These are phyloP conservation scores for Wallacemonas collosoma DNA, from an alignment of 208 protist species.

Conservation along the genomic window DNA sequence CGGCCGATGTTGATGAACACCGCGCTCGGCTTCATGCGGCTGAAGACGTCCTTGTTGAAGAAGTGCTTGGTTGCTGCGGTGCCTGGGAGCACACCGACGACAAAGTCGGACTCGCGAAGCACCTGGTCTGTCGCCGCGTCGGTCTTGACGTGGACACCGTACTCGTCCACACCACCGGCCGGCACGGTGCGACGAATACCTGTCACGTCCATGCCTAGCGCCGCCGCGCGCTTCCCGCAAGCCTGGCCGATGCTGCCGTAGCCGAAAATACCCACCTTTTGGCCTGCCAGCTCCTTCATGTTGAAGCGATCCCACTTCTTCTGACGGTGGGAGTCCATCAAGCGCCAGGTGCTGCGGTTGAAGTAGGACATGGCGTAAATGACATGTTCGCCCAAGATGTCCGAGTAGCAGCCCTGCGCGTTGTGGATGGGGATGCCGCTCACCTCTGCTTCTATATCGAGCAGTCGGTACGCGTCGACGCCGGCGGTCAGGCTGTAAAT, in stretches of 20 bases:
- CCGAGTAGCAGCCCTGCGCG: constrained; percentile 62
- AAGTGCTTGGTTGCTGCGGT: constrained; percentile 67
- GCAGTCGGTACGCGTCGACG: constrained; percentile 63
- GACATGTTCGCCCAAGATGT: constrained; percentile 80
- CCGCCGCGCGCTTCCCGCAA: constrained; percentile 37
- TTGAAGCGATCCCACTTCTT: constrained; percentile 83
- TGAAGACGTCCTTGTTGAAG: constrained; percentile 79
- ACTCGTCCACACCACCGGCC: constrained; percentile 41
- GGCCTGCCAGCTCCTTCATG: constrained; percentile 48
- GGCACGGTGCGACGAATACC: constrained; percentile 59
- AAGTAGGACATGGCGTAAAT: constrained; percentile 85
- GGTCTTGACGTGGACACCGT: constrained; percentile 54
- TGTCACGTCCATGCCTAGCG: constrained; percentile 77
- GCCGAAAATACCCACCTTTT: constrained; percentile 80
- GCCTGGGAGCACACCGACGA: constrained; percentile 82
- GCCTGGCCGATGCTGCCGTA: constrained; percentile 84
- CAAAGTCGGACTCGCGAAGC: constrained; percentile 77
- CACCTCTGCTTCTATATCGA: constrained; percentile 45
- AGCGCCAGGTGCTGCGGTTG: constrained; percentile 74
- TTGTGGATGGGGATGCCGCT: constrained; percentile 69
- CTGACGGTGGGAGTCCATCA: constrained; percentile 43
- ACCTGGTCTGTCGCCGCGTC: constrained; percentile 51
- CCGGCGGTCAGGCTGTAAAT: constrained; percentile 80
- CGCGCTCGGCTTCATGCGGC: constrained; percentile 75
- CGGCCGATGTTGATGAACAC: constrained; percentile 91